Conservation (phyloP, 2,329 filamentous ascomycete genomes). For the Tolypocladium amazonense region DNA sequence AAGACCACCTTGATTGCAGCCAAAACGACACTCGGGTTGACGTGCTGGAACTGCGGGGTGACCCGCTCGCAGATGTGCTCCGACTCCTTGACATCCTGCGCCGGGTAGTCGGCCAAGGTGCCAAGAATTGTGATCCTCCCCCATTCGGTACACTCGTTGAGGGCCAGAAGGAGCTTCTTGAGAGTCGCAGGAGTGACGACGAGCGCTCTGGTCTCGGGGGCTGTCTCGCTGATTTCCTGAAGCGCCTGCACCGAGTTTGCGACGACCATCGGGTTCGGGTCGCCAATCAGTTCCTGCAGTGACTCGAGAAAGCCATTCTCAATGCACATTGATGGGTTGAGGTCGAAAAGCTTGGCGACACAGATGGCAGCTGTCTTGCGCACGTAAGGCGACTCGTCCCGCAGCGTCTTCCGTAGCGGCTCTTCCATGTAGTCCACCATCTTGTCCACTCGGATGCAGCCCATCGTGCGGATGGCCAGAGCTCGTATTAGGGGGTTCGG, state of each 20-base stretch:
- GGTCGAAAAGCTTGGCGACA: slow-evolving; percentile 93
- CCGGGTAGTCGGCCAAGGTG: slow-evolving; percentile 79
- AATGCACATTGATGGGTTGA: slow-evolving; percentile 84
- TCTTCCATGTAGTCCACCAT: slow-evolving; percentile 99
- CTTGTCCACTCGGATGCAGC: slow-evolving; percentile 95
- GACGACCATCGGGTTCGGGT: slow-evolving; percentile 98
- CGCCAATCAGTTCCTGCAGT: slow-evolving; percentile 89
- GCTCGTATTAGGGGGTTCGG: slow-evolving; percentile 93
- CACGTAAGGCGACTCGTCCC: slow-evolving; percentile 96
- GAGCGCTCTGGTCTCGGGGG: slow-evolving; percentile 82
- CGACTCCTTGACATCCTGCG: slow-evolving; percentile 83
- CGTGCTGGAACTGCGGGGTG: slow-evolving; percentile 93
- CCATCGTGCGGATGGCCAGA: slow-evolving; percentile 94
- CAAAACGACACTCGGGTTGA: slow-evolving; percentile 92
- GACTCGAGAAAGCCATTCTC: slow-evolving; percentile 95
- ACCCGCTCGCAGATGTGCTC: slow-evolving; percentile 98
- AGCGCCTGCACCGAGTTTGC: slow-evolving; percentile 94
- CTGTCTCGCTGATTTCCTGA: slow-evolving; percentile 80
- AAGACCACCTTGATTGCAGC: slow-evolving; percentile 98
- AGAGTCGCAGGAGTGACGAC: slow-evolving; percentile 71
- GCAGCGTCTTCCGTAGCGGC: slow-evolving; percentile 84
- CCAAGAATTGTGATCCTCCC: slow-evolving; percentile 87
- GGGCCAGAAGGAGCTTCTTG: slow-evolving; percentile 91
- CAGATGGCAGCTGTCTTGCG: slow-evolving; percentile 97
- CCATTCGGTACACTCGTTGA: slow-evolving; percentile 99